Conservation (phyloP, 2,329 filamentous ascomycete species). For the Trichoderma aggressivum region DNA sequence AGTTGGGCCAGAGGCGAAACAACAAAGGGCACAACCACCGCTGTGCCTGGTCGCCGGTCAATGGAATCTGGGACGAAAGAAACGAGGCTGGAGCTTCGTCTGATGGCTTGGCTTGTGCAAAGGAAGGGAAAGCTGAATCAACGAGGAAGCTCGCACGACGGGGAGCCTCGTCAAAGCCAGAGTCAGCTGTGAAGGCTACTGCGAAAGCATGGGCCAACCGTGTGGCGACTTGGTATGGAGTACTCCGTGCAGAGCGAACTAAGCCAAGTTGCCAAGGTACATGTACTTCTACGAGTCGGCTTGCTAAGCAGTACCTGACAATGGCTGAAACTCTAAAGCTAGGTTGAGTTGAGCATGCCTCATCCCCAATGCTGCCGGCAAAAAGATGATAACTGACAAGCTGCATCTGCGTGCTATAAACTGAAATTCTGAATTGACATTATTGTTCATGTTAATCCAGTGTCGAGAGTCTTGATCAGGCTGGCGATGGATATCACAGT, state of each 20-base stretch:
- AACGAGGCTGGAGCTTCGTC: background rate
- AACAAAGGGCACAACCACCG: background rate
- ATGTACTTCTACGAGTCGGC: too few relatives aligned
- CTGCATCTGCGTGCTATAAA: background rate
- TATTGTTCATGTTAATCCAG: background rate
- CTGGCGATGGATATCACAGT: background rate
- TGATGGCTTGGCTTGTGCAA: background rate
- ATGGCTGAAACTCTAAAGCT: background rate
- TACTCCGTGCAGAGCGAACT: background rate
- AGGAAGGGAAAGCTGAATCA: background rate
- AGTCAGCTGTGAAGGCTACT: conserved; percentile 9
- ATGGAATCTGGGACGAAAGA: background rate
- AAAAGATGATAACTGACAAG: background rate
- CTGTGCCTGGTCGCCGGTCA: background rate
- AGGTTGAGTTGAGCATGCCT: background rate
- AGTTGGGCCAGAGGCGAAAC: conserved; percentile 20
- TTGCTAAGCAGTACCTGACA: background rate
- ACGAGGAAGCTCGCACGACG: background rate
- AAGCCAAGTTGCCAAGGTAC: background rate
- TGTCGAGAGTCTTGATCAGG: background rate
- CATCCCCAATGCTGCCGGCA: background rate
- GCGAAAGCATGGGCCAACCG: conserved; percentile 7
- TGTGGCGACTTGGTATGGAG: conserved; percentile 5
- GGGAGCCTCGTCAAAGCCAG: background rate
- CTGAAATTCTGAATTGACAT: background rate